Conservation (phyloP, 1,284 basidiomycete species). For the Entoloma clypeatum region DNA sequence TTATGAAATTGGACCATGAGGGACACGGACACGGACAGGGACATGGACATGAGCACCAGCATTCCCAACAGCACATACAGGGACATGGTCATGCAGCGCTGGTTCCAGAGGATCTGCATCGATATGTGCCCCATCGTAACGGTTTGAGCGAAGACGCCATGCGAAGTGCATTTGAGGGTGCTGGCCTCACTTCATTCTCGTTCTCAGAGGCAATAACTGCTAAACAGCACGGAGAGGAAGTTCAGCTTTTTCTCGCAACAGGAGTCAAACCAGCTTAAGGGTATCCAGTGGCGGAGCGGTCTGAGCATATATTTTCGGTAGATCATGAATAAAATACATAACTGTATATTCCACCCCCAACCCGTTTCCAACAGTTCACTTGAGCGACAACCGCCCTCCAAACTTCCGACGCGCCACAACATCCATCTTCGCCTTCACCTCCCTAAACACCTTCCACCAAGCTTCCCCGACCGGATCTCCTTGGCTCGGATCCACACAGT, state of each 20-base stretch:
- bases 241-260: slow-evolving; percentile 48
- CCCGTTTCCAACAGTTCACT: slow-evolving; percentile 21
- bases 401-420: slow-evolving; percentile 55
- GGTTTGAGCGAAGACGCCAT: slow-evolving; percentile 51
- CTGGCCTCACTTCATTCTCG: slow-evolving; percentile 41
- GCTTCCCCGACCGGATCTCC: slow-evolving; percentile 48
- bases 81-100: not conserved
- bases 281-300: too few relatives aligned
- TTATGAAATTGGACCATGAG: slow-evolving; percentile 15
- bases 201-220: slow-evolving; percentile 34
- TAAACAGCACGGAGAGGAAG: slow-evolving; percentile 30
- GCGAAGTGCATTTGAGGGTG: slow-evolving; percentile 41
- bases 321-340: too few relatives aligned
- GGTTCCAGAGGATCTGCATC: slow-evolving; percentile 27
- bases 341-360: not conserved
- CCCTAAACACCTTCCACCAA: slow-evolving; percentile 76
- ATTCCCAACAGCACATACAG: slow-evolving; percentile 1
- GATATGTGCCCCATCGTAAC: slow-evolving; percentile 49
- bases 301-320: too few relatives aligned
- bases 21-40: slow-evolving; percentile 5
- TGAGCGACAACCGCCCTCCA: slow-evolving; percentile 57
- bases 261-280: slow-evolving; percentile 32
- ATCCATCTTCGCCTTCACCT: slow-evolving; percentile 63
- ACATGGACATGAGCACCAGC: slow-evolving; percentile 7
- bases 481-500: slow-evolving; percentile 25